Evolutionary conservation across 805 yeast species (phyloP), one percentile per base, ranked within the genome.

Genomic region (Yamadazyma endophytica): DNA sequence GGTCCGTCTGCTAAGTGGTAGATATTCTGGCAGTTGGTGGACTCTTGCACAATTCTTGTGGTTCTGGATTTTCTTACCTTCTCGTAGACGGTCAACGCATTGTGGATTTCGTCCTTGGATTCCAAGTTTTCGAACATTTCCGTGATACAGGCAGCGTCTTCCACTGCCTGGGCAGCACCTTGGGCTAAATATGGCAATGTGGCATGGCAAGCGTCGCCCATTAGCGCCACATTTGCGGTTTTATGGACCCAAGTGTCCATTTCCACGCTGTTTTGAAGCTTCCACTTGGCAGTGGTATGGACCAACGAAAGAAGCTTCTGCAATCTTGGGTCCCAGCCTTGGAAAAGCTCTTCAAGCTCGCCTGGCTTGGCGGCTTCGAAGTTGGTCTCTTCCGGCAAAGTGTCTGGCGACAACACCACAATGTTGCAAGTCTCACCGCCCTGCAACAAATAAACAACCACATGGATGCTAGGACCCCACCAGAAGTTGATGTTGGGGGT

Each of bases 171-270:
- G 6, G 58, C 51, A 6, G 61, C 61, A n/a, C 61, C 59, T 6
- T 48, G 39, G 6, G 61, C 56, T 13, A 56, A 42, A 36, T 56
- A 56, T 8, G 61, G 61, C 17, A 59, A 50, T 34, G 59, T 59
- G 9, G 64, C 60, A 33, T 59, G 65, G 19, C 51, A 46, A 1
- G 65, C 50, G 35, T 60, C 65, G 2, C 66, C 65, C 29, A 59
- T 42, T 20, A 60, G 40, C 11, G 51, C 42, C 14, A 55, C 44
- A 13, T 48, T 47, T 5, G 54, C 58, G 4, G 45, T 39, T n/a
- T 36, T 22, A 35, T 54, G 55, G 20, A 42, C 43, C 61, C 61
- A 56, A 9, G 44, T 39, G 7, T 39, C 39, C 31, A 49, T 44
- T 32, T 53, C 58, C 13, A 32, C 26, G 13, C 52, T 35, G 32